A percentile compares a stretch with the other conserved stretches of the same genome.
These are phyloP conservation scores for Endoconidiophora polonica DNA, from an alignment of 2,329 filamentous ascomycete genomes.

Conservation along the genomic window DNA sequence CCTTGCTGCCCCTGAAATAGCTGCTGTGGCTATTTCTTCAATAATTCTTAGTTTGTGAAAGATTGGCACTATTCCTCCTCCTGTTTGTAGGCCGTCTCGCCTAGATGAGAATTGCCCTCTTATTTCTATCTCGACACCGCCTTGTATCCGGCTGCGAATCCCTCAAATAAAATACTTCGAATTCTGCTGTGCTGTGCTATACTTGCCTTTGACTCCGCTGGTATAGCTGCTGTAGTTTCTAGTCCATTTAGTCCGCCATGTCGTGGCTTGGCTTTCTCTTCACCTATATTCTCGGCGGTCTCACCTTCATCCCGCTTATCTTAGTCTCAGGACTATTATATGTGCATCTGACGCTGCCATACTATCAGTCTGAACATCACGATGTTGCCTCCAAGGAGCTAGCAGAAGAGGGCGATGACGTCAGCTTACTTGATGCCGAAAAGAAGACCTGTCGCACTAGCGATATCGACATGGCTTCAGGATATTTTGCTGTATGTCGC, in stretches of 20 bases:
- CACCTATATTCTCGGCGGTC: conserved; percentile 68
- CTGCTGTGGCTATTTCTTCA: too few species aligned
- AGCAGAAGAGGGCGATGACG: conserved; percentile 46
- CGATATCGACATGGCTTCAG: conserved; percentile 66
- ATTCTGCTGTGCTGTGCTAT: too few species aligned
- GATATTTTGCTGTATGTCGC: conserved; percentile 88
- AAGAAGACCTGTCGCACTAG: conserved; percentile 29
- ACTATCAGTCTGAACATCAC: conserved; percentile 20
- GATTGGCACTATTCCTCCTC: too few species aligned
- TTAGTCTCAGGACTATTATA: conserved; percentile 44
- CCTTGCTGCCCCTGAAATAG: too few species aligned
- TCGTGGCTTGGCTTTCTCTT: conserved; percentile 45
- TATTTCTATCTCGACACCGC: too few species aligned
- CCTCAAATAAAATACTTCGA: too few species aligned
- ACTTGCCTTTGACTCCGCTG: too few species aligned
- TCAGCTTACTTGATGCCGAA: conserved; percentile 43
- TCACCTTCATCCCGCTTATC: conserved; percentile 71
- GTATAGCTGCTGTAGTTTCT: too few species aligned
- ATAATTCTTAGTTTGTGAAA: too few species aligned
- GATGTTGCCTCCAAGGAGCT: conserved; percentile 22
- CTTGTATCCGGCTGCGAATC: too few species aligned
- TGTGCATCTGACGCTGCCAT: conserved; percentile 51
- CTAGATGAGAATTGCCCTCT: too few species aligned
- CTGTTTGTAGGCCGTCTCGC: too few species aligned
- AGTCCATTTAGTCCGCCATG: conserved; percentile 22